Evolutionary conservation across 78 protist genomes (phyloP).

Genomic region (Protostelium mycophagum): DNA sequence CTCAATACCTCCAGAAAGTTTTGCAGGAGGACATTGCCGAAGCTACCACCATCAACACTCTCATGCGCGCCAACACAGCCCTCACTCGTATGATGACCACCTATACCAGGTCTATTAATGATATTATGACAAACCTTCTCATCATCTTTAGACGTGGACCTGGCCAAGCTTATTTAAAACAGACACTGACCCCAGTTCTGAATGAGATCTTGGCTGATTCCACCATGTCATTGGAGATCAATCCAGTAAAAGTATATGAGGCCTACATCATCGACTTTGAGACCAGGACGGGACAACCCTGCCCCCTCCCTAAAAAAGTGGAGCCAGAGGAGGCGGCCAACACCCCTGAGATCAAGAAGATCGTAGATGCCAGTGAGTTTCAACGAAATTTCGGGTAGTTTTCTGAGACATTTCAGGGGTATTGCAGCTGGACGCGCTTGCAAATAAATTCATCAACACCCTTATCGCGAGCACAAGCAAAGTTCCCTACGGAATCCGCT

Average conservation of each 20-base stretch:
- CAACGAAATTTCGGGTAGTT: neutral
- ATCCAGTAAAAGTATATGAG: slow-evolving; percentile 60
- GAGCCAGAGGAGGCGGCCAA: slow-evolving; percentile 57
- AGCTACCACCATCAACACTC: slow-evolving; percentile 20
- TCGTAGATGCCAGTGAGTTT: slow-evolving; percentile 29
- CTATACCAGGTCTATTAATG: slow-evolving; percentile 42
- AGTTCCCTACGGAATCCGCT: slow-evolving; percentile 79
- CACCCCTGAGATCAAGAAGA: slow-evolving; percentile 14
- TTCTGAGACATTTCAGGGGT: neutral
- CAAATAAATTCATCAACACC: slow-evolving; percentile 34
- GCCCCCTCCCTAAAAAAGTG: slow-evolving; percentile 38
- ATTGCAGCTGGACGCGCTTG: slow-evolving; percentile 16
- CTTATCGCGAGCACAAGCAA: slow-evolving; percentile 15
- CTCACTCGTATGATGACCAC: slow-evolving; percentile 77
- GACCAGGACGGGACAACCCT: slow-evolving; percentile 54
- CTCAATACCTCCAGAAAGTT: slow-evolving; percentile 18
- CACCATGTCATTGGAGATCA: slow-evolving; percentile 39
- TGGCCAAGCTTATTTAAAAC: slow-evolving; percentile 70
- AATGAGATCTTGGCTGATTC: slow-evolving; percentile 13
- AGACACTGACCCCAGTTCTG: slow-evolving; percentile 35
- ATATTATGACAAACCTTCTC: neutral
- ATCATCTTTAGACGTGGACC: slow-evolving; percentile 52
- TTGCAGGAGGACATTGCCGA: slow-evolving; percentile 50
- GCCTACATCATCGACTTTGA: slow-evolving; percentile 58
- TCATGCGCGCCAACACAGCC: slow-evolving; percentile 72